These are phyloP conservation scores for Hygrophila difformis DNA, from an alignment of 257 asterid species.

Conservation along the genomic window DNA sequence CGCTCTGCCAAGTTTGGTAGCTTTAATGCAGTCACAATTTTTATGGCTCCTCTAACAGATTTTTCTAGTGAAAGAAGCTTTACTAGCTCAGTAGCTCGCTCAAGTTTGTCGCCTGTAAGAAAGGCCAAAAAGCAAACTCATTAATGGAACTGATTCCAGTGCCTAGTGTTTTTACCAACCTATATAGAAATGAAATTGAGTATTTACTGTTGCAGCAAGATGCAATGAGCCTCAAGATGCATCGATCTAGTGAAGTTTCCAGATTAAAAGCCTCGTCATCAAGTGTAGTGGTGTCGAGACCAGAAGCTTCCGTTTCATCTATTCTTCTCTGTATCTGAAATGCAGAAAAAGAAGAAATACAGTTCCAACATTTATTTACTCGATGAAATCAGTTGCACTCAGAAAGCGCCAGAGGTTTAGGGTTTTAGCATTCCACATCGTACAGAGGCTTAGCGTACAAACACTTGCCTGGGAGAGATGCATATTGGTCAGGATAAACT, in stretches of 20 bases:
- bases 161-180: too few species aligned
- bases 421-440: too few species aligned
- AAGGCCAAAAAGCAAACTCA: too few species aligned
- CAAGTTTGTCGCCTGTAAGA: constrained; percentile 77
- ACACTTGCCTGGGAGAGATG: constrained; percentile 62
- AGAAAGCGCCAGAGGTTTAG: too few species aligned
- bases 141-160: too few species aligned
- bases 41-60: constrained; percentile 84
- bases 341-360: too few species aligned
- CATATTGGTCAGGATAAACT: constrained; percentile 69
- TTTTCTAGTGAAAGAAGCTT: constrained; percentile 80
- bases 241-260: constrained; percentile 74
- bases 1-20: constrained; percentile 93
- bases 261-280: constrained; percentile 82
- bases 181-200: too few species aligned
- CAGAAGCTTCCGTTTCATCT: constrained; percentile 58
- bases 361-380: too few species aligned
- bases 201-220: constrained; percentile 81
- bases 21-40: constrained; percentile 84
- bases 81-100: constrained; percentile 87
- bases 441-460: too few species aligned
- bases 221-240: constrained; percentile 91
- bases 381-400: too few species aligned
- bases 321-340: constrained; percentile 62
- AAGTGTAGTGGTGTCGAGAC: constrained; percentile 52